Conservation (phyloP, 2,329 filamentous ascomycete species). For the Phaeosphaeriaceae sp. region DNA sequence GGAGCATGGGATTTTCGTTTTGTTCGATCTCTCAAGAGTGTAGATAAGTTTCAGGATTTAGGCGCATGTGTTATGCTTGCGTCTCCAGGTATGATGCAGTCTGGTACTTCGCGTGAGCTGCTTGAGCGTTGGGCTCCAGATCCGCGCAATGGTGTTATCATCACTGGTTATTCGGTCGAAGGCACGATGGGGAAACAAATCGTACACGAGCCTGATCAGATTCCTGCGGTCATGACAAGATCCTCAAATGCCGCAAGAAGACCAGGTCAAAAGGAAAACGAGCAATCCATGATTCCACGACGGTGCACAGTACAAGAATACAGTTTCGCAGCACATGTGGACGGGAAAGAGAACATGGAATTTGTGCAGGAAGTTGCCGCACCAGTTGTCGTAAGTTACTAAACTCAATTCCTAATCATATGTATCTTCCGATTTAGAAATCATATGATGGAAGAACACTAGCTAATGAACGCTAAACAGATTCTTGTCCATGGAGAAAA, state of each 20-base stretch:
- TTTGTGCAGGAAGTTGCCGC: slow-evolving; percentile 95
- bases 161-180: slow-evolving; percentile 97
- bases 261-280: slow-evolving; percentile 70
- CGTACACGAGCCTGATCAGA: slow-evolving; percentile 92
- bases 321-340: slow-evolving; percentile 95
- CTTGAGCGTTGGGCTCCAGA: slow-evolving; percentile 96
- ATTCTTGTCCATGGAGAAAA: slow-evolving; percentile 97
- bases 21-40: slow-evolving; percentile 86
- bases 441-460: slow-evolving; percentile 1
- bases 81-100: slow-evolving; percentile 97
- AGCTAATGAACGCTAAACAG: slow-evolving; percentile 51
- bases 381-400: slow-evolving; percentile 80
- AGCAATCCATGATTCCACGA: slow-evolving; percentile 89
- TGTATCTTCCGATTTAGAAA: not conserved
- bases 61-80: slow-evolving; percentile 97
- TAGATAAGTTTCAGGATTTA: slow-evolving; percentile 95
- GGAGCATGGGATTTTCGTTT: slow-evolving; percentile 98
- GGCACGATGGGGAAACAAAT: slow-evolving; percentile 98
- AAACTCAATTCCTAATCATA: not conserved
- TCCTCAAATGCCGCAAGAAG: slow-evolving; percentile 60
- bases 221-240: slow-evolving; percentile 86
- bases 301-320: slow-evolving; percentile 93
- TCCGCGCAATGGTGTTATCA: slow-evolving; percentile 96
- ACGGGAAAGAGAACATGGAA: slow-evolving; percentile 92
- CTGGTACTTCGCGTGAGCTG: slow-evolving; percentile 89